Base-by-base conservation (phyloP, 192 early-diverging fungal species). In the Coemansia javaensis region DNA sequence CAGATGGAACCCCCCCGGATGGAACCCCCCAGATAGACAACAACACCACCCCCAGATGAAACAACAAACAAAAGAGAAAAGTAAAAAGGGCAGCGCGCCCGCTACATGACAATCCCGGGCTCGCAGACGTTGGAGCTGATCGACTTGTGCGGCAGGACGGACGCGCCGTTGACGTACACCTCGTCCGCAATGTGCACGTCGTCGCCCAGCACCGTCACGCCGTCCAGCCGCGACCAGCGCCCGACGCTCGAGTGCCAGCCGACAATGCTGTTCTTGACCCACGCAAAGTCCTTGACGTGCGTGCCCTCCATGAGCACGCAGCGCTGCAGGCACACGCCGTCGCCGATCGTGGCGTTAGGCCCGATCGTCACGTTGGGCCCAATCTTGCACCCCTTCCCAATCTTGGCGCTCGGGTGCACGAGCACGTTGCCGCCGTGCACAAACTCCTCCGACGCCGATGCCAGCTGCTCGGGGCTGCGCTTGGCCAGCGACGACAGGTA, bases 321-420 rank as follows among this genome's bases (percentile, higher is more conserved):
- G 40, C 87, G 83, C 74, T 82, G 84, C 48, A 99, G 79, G 51
- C 96, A 75, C 32, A 97, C 96, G 62, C 96, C 96, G 62, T 96
- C 86, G 50, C 96, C 96, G 49, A 99, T 80, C 13, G 88, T 79
- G 22, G 82, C 87, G 41, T 86, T 85, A 15, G 94, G 92, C 23
- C 94, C 97, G 64, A 99, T 86, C 5, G 90, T 87, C 18, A 99
- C 97, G 64, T 97, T 91, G 33, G 97, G 97, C 25, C 97, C 97
- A 64, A 99, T 96, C 51, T 87, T 82, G 79, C 97, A 99, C 53
- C 89, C 90, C 62, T 90, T 81, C 44, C 97, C 97, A 49, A 99
- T 89, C 63, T 82, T 85, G 51, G 93, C 94, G 15, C 89, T 81
- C 6, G 93, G 90, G 66, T 96, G 80, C 13, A 97, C 81, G 50